Evolutionary conservation across 2,329 filamentous ascomycete genomes (phyloP).

Genomic region (Chrysosporium queenslandicum): DNA sequence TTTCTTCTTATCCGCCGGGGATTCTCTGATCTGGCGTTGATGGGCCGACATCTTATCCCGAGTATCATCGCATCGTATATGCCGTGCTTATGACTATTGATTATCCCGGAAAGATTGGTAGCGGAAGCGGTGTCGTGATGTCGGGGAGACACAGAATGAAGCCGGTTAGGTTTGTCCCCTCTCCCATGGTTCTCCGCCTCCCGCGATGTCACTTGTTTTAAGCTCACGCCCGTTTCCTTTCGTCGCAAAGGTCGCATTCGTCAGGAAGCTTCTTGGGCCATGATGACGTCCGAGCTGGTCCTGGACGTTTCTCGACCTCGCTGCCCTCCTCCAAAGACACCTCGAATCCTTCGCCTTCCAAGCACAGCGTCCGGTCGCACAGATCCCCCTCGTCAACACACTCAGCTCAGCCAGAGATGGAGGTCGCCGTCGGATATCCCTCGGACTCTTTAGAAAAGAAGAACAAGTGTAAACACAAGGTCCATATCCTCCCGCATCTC

Average conservation of each 20-base stretch:
- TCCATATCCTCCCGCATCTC: constrained; percentile 47
- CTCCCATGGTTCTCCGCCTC: not conserved
- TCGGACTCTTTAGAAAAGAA: constrained; percentile 5
- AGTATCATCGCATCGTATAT: not conserved
- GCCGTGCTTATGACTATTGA: constrained; percentile 5
- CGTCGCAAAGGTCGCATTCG: constrained; percentile 6
- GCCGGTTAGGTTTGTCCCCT: constrained; percentile 10
- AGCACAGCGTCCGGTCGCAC: constrained; percentile 1
- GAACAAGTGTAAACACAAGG: constrained; percentile 19
- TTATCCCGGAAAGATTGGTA: not conserved
- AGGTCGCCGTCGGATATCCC: not conserved
- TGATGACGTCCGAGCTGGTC: constrained; percentile 8
- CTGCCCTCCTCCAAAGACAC: not conserved
- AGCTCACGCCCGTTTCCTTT: not conserved
- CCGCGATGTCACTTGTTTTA: not conserved
- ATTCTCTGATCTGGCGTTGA: not conserved
- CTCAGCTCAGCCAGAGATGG: constrained; percentile 1
- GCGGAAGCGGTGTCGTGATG: not conserved
- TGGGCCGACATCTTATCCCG: not conserved
- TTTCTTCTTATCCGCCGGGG: not conserved
- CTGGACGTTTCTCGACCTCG: constrained; percentile 4
- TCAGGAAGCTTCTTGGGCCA: constrained; percentile 7
- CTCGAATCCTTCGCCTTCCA: constrained; percentile 1
- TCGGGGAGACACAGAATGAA: constrained; percentile 3
- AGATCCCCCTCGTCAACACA: constrained; percentile 1